phyloP scores from a whole-genome alignment of 2,329 filamentous ascomycete genomes.

The Ilyonectria destructans region DNA sequence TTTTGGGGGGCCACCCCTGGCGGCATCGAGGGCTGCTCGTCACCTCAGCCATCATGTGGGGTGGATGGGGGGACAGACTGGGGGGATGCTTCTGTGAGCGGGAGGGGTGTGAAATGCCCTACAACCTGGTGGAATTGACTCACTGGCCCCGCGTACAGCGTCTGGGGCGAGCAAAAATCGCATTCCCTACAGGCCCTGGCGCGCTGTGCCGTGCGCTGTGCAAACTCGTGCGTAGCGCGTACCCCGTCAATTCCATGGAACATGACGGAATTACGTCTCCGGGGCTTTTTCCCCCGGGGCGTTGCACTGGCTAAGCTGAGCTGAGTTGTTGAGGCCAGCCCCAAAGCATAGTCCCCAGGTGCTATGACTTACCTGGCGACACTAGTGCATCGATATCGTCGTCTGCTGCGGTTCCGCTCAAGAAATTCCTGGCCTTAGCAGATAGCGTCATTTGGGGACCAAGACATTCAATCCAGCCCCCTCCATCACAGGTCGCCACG shows the following conservation, averaged over 20 bases:
- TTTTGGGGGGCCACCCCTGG: conserved; percentile 18
- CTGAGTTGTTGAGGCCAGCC: conserved; percentile 19
- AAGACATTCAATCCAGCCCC: conserved; percentile 30
- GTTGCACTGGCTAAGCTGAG: conserved; percentile 9
- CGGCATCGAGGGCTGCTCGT: conserved; percentile 28
- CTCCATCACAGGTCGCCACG: conserved; percentile 14
- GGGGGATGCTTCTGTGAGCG: conserved; percentile 23
- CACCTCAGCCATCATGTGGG: conserved; percentile 34
- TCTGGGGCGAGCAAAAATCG: conserved; percentile 9
- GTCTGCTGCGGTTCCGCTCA: conserved; percentile 42
- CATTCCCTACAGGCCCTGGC: not conserved
- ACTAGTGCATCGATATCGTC: conserved; percentile 22
- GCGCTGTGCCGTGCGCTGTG: not conserved
- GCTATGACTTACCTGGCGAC: conserved; percentile 3
- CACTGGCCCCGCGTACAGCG: conserved; percentile 21
- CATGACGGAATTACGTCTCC: not conserved
- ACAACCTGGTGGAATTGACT: conserved; percentile 17
- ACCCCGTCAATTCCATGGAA: not conserved
- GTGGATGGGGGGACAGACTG: conserved; percentile 17
- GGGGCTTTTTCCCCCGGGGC: not conserved
- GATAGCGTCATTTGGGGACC: conserved; percentile 42
- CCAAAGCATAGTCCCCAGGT: conserved; percentile 20
- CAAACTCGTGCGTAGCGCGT: not conserved
- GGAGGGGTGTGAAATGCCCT: conserved; percentile 13
- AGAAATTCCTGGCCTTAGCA: conserved; percentile 27